Evolutionary conservation across 495 filamentous ascomycete species (phyloP).

Genomic region (Talaromyces ruber): DNA sequence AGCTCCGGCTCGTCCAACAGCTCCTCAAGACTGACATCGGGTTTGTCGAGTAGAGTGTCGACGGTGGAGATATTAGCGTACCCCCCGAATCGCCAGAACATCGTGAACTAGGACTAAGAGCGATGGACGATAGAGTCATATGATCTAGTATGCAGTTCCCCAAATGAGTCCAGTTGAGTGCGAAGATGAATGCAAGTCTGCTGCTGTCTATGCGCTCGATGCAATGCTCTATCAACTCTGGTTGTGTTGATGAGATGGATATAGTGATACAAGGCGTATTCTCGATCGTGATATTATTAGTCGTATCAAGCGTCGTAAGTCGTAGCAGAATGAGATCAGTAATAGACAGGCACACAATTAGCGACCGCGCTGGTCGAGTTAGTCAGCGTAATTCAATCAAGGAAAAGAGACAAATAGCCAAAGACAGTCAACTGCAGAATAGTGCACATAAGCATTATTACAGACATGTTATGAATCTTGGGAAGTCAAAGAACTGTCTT

Average conservation of each 20-base stretch:
- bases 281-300: constrained; percentile 2
- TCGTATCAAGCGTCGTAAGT: constrained; percentile 6
- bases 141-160: not conserved
- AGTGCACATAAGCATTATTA: not conserved
- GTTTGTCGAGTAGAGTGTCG: constrained; percentile 92
- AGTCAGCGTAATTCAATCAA: not conserved
- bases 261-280: constrained; percentile 2
- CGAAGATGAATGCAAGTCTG: not conserved
- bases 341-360: constrained; percentile 3
- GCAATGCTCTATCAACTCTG: not conserved
- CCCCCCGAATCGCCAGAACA: constrained; percentile 99
- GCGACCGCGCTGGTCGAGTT: constrained; percentile 4
- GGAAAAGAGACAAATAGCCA: not conserved
- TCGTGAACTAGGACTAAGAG: constrained; percentile 47
- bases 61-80: constrained; percentile 96
- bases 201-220: not conserved
- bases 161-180: not conserved
- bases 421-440: not conserved
- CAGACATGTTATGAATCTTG: not conserved
- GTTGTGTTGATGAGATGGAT: not conserved
- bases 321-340: constrained; percentile 2
- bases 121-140: constrained; percentile 26
- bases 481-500: not conserved
- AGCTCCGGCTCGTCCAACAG: constrained; percentile 91
- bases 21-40: constrained; percentile 90